Evolutionary conservation across 768 basidiomycete species (phyloP), one percentile per base, ranked within the genome.

Genomic region (Suillus decipiens): DNA sequence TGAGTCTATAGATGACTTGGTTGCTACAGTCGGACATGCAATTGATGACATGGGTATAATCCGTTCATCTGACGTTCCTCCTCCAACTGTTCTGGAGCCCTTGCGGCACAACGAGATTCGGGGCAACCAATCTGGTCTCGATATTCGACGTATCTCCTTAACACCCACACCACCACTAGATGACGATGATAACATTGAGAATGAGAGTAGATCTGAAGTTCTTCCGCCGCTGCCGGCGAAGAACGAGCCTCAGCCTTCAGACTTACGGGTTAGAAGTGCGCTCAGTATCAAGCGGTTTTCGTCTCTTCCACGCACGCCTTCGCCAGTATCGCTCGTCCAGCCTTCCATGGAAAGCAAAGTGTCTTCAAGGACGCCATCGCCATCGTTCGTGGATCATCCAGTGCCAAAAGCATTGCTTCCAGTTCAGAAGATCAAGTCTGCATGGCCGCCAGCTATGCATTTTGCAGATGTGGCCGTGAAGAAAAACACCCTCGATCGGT

Each of bases 291-390:
- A 81, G 64, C 79, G 81, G 36, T 81, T 80, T 65, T 82, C 82
- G 10, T 80, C 89, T 5, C 77, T 92, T 58, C 88, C 90, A 6
- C 84, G 87, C 37, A 85, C 89, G 8, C 88, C 89, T 7, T 90
- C 89, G 33, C 65, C 81, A n/a, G 79, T 83, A 50, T 84, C 82
- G 9, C 75, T 69, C 33, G 64, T 68, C 60, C 73, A 68, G 12
- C 64, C 66, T 9, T 69, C 73, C 37, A 22, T 33, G 2, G 53
- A 64, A 48, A 72, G 68, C 63, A 74, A 69, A 62, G 66, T 53
- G 17, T 72, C 71, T 8, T 70, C 71, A 24, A 66, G 68, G 31
- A 64, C 63, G 19, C 73, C 67, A 61, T 75, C 69, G 10, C 71
- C 67, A 56, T 73, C 66, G 55, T 28, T 41, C 10, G 66, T 81